These are phyloP conservation scores for Trichophaea hybrida DNA, from an alignment of 2,329 filamentous ascomycete species.

Conservation along the genomic window DNA sequence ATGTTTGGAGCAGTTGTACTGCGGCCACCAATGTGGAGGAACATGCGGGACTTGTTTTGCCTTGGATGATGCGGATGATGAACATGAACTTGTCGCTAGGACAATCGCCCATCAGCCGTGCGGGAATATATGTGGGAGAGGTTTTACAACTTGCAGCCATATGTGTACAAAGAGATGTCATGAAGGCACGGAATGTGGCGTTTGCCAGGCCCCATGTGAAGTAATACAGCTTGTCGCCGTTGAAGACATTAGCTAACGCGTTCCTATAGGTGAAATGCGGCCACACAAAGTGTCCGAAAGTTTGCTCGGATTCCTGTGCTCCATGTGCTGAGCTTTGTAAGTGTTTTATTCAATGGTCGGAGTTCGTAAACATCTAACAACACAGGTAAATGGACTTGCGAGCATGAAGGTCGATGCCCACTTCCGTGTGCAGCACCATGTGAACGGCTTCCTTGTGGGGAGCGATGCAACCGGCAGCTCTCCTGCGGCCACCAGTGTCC, in stretches of 20 bases:
- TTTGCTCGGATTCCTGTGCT: conserved; percentile 42
- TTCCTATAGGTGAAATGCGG: conserved; percentile 35
- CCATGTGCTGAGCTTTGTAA: conserved; percentile 45
- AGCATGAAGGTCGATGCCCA: conserved; percentile 36
- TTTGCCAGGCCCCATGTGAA: conserved; percentile 40
- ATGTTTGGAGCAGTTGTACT: conserved; percentile 38
- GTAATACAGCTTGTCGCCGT: conserved; percentile 27
- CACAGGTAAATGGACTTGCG: conserved; percentile 41
- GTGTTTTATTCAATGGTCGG: conserved; percentile 23
- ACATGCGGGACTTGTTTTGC: conserved; percentile 37
- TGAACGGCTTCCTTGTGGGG: conserved; percentile 49
- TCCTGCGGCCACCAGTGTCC: conserved; percentile 52
- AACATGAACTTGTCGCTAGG: conserved; percentile 5
- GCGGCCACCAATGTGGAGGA: conserved; percentile 44
- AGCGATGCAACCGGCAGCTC: conserved; percentile 42
- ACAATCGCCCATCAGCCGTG: conserved; percentile 37
- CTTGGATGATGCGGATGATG: too few relatives aligned
- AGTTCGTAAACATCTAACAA: conserved; percentile 42
- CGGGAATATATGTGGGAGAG: conserved; percentile 37
- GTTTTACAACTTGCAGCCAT: conserved; percentile 44
- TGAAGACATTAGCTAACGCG: background rate
- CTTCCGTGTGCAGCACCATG: conserved; percentile 51
- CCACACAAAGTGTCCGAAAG: conserved; percentile 46
- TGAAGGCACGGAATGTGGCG: conserved; percentile 34
- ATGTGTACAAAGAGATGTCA: conserved; percentile 42